These are phyloP conservation scores for Ampelocalamus luodianensis DNA, from an alignment of 176 grass and related monocot species.

Conservation along the genomic window DNA sequence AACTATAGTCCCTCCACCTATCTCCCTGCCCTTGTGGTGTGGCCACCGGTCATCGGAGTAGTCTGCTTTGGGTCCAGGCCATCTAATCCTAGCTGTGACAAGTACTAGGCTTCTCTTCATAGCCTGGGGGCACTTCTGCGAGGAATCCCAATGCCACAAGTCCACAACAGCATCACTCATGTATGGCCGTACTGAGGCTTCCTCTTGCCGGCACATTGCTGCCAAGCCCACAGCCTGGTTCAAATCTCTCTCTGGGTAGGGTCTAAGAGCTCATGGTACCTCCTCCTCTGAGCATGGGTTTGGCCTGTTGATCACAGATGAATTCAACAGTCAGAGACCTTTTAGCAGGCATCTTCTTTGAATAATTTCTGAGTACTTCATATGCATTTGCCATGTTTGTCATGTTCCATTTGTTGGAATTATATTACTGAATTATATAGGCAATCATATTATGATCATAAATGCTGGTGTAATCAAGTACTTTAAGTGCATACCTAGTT, in stretches of 20 bases:
- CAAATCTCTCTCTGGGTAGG: constrained; percentile 70
- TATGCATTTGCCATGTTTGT: constrained; percentile 17
- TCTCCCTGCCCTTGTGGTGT: too few species aligned
- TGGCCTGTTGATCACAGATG: constrained; percentile 57
- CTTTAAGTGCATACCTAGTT: constrained; percentile 59
- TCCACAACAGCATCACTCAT: too few species aligned
- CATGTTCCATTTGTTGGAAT: constrained; percentile 18
- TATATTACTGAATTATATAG: neutral
- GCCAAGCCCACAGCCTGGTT: constrained; percentile 73
- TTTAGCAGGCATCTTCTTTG: neutral
- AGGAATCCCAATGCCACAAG: too few species aligned
- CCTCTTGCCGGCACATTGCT: constrained; percentile 92
- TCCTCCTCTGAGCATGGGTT: constrained; percentile 66
- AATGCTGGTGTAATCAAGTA: constrained; percentile 17
- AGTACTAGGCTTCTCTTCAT: constrained; percentile 30
- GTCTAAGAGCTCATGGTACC: constrained; percentile 66
- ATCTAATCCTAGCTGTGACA: too few species aligned
- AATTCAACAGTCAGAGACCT: constrained; percentile 36
- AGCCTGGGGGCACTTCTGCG: too few species aligned
- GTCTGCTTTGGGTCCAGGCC: too few species aligned
- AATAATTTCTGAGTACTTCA: constrained; percentile 6
- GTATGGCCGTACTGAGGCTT: constrained; percentile 61
- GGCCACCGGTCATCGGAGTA: too few species aligned
- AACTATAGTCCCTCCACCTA: too few species aligned
- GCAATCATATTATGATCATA: neutral